Percentiles rank a stretch among this genome's conserved stretches.
These are phyloP conservation scores for Pythium brachiatum DNA, from an alignment of 352 stramenopile species.

Conservation along the genomic window DNA sequence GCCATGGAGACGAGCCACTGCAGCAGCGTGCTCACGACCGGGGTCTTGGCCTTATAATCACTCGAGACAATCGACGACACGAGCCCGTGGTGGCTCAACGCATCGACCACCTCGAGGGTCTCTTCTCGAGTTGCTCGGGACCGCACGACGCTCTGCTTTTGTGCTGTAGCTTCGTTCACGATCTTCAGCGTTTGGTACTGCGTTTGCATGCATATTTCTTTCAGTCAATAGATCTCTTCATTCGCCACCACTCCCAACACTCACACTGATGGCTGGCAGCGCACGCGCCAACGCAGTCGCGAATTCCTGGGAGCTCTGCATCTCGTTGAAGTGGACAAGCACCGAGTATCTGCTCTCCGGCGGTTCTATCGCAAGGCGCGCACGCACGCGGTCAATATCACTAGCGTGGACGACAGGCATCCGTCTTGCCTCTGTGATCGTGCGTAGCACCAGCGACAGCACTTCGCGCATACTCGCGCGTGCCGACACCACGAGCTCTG, in stretches of 20 bases:
- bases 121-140: constrained; percentile 65
- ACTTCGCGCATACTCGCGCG: constrained; percentile 66
- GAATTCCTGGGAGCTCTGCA: constrained; percentile 88
- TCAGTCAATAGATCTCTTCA: not conserved
- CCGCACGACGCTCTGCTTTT: constrained; percentile 73
- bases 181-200: constrained; percentile 86
- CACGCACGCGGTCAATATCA: constrained; percentile 47
- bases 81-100: constrained; percentile 65
- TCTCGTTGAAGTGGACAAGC: constrained; percentile 92
- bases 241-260: constrained; percentile 4
- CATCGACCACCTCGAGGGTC: constrained; percentile 66
- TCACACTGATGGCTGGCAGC: constrained; percentile 62
- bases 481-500: constrained; percentile 50
- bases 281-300: constrained; percentile 67
- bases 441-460: constrained; percentile 59
- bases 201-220: not conserved
- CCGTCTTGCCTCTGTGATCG: constrained; percentile 64
- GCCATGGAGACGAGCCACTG: constrained; percentile 80
- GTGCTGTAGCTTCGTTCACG: constrained; percentile 62
- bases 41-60: constrained; percentile 69
- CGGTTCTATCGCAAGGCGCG: constrained; percentile 24
- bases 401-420: constrained; percentile 48
- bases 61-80: constrained; percentile 78
- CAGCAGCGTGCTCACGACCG: constrained; percentile 66
- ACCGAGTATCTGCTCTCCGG: constrained; percentile 69